A percentile compares a stretch with the other conserved stretches of the same genome.
Conservation (phyloP, 2,329 filamentous ascomycete genomes). For the Apiospora saccharicola region DNA sequence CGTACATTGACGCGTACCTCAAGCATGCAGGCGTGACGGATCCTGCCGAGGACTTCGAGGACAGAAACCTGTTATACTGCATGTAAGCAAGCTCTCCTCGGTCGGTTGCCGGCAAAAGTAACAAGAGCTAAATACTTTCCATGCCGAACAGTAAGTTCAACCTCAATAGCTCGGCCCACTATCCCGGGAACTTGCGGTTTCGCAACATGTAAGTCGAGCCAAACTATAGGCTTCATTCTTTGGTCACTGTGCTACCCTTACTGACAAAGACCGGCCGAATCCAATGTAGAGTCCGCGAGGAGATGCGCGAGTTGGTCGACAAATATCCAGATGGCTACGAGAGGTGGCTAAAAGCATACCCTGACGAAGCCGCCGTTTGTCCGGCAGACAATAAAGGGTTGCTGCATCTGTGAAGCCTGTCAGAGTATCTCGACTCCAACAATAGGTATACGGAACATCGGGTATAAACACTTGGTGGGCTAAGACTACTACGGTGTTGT, state of each 20-base stretch:
- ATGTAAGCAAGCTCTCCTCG: constrained; percentile 23
- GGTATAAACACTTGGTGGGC: constrained; percentile 21
- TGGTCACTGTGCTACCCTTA: background rate
- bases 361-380: background rate
- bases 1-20: constrained; percentile 23
- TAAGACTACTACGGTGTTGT: constrained; percentile 18
- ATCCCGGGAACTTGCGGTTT: constrained; percentile 22
- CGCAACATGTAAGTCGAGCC: background rate
- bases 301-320: background rate
- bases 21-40: constrained; percentile 28
- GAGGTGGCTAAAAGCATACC: background rate
- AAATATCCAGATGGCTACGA: background rate
- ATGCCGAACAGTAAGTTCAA: constrained; percentile 15
- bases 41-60: constrained; percentile 33
- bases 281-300: background rate
- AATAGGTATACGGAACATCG: constrained; percentile 22
- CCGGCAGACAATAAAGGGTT: background rate
- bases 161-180: constrained; percentile 18
- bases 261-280: background rate
- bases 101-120: background rate
- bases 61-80: constrained; percentile 32
- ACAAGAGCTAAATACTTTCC: background rate
- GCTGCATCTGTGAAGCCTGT: background rate
- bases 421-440: constrained; percentile 3
- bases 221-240: background rate